Evolutionary conservation across 495 filamentous ascomycete species (phyloP), one percentile per base, ranked within the genome.

Genomic region (Copromyces sp.): DNA sequence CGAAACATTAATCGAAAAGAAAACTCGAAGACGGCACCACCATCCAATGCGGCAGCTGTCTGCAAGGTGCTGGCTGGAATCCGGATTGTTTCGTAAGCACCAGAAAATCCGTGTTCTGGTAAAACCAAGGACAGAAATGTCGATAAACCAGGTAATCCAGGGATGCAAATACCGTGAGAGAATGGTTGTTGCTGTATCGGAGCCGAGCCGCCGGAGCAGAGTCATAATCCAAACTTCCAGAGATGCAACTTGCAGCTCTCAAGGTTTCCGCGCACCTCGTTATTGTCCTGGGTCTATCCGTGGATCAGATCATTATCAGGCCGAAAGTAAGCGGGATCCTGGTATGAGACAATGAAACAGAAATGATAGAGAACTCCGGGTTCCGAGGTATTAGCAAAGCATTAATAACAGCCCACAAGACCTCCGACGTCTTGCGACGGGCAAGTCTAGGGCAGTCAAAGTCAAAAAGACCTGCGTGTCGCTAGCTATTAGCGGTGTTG

Each of bases 201-300:
- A 35, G 61, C 72, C 53, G 75, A 73, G 69, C 35, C 61, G 73
- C 74, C 71, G 45, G 68, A 20, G 29, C 41, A 39, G 39, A 38
- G 71, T 69, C 47, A 47, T 59, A 37, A 24, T 35, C 47, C 68
- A 39, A 59, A 44, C 59, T 40, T 65, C 69, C 70, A 74, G 79
- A 84, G 82, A 73, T 82, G 82, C 80, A 78, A 84, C 83, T 85
- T 81, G 83, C 83, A 85, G 78, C 81, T 82, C 80, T 76, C 71
- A 71, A 75, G 70, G 70, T 76, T 69, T 78, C 77, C 77, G 74
- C 73, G 77, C 78, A 80, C 78, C 76, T 81, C 77, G 16, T 65
- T 65, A 74, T 74, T 74, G 73, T 78, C 79, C 80, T 72, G 69
- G 79, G 80, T 83, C 74, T 83, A 78, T 83, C 79, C 79, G 73